A percentile compares a stretch with the other conserved stretches of the same genome.
Evolutionary conservation across 2,329 filamentous ascomycete genomes (phyloP).

Genomic region (Teratosphaeria destructans): DNA sequence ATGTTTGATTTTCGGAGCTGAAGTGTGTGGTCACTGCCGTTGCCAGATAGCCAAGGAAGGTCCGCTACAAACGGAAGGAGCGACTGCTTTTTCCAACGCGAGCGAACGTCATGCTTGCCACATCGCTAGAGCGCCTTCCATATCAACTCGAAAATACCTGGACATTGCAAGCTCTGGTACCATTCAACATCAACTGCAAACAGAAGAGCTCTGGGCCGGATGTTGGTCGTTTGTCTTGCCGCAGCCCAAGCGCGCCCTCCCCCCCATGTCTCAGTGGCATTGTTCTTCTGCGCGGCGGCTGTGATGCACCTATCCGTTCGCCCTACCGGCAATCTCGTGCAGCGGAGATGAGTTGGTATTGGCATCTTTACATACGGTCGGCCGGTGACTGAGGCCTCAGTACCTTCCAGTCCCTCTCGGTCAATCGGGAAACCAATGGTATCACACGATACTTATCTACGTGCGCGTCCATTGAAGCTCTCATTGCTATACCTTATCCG

Average conservation of each 20-base stretch:
- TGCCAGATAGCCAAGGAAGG: background rate
- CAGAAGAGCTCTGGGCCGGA: background rate
- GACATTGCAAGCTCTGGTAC: background rate
- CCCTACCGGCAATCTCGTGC: background rate
- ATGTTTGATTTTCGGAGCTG: background rate
- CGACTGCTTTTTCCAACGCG: conserved; percentile 2
- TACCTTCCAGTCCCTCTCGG: background rate
- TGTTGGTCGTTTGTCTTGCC: background rate
- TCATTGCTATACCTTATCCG: conserved; percentile 8
- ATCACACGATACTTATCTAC: background rate
- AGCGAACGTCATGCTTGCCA: conserved; percentile 1
- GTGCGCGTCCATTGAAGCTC: background rate
- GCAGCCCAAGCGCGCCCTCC: background rate
- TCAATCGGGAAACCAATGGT: background rate
- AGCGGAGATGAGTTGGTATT: background rate
- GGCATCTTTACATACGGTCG: background rate
- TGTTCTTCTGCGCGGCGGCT: background rate
- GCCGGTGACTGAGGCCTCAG: background rate
- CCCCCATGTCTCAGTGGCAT: background rate
- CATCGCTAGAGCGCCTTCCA: background rate
- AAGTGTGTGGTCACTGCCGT: background rate
- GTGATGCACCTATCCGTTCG: background rate
- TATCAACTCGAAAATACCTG: background rate
- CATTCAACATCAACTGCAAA: background rate
- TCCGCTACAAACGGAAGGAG: conserved; percentile 7